Evolutionary conservation across 345 rosid species (phyloP).

Genomic region (Bretschneidera sinensis): DNA sequence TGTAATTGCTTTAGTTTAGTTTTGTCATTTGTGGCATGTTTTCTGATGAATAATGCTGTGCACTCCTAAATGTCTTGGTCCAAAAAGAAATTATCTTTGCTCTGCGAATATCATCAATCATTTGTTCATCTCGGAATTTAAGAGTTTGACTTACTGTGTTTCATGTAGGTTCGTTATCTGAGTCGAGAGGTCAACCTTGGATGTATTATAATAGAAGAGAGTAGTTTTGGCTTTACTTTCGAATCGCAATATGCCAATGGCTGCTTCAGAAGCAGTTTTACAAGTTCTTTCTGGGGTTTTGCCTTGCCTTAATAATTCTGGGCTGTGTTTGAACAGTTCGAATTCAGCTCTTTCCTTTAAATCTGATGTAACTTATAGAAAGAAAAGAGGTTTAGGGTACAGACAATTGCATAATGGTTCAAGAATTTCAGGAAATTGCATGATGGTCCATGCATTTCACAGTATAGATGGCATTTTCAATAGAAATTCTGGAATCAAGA

Average conservation of each 20-base stretch:
- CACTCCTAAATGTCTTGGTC: no score
- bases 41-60: no score
- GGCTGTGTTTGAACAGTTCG: slow-evolving; percentile 19
- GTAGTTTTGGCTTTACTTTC: no score
- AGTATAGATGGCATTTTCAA: slow-evolving; percentile 8
- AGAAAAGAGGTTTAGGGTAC: slow-evolving; percentile 16
- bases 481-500: slow-evolving; percentile 3
- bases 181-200: neutral
- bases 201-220: slow-evolving; percentile 10
- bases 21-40: no score
- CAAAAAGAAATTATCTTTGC: no score
- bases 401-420: slow-evolving; percentile 12
- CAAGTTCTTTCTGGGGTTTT: slow-evolving; percentile 25
- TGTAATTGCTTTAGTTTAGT: no score
- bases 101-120: no score
- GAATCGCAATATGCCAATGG: slow-evolving; percentile 26
- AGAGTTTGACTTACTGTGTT: no score
- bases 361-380: slow-evolving; percentile 12
- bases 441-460: slow-evolving; percentile 11
- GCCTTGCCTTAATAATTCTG: slow-evolving; percentile 15
- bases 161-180: neutral
- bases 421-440: slow-evolving; percentile 11
- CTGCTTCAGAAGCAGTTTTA: slow-evolving; percentile 38
- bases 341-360: slow-evolving; percentile 23
- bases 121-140: no score